Conservation (phyloP, 371 early-diverging fungal species). For the Mucor irregularis region DNA sequence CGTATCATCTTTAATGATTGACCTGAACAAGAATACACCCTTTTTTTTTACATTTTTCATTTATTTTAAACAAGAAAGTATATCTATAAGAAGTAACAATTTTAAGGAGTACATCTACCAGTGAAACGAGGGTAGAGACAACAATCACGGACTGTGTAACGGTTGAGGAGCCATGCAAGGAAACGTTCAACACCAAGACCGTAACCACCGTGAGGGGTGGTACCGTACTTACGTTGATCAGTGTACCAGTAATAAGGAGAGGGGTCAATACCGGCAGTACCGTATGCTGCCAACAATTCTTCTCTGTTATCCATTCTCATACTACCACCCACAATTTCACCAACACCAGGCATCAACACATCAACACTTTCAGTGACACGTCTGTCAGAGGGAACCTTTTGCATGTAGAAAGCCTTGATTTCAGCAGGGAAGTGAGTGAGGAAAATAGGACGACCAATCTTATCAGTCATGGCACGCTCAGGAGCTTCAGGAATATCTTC, state of each 20-base stretch:
- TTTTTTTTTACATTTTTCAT: too few species aligned
- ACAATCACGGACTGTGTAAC: constrained; percentile 92
- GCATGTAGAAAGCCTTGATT: constrained; percentile 99
- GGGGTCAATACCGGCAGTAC: constrained; percentile 96
- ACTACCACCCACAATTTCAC: constrained; percentile 99
- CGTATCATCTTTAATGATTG: too few species aligned
- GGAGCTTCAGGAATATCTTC: constrained; percentile 99
- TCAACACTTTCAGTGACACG: constrained; percentile 97
- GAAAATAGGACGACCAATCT: constrained; percentile 96
- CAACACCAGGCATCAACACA: constrained; percentile 98
- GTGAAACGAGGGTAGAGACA: constrained; percentile 97
- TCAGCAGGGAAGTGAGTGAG: constrained; percentile 97
- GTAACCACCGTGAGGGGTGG: constrained; percentile 98
- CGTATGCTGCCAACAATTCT: constrained; percentile 93
- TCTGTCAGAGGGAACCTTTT: constrained; percentile 79
- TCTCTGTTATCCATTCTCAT: constrained; percentile 97
- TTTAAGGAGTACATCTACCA: constrained; percentile 87
- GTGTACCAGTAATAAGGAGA: constrained; percentile 99
- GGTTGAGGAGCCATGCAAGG: constrained; percentile 96
- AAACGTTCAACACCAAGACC: constrained; percentile 99
- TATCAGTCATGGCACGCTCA: constrained; percentile 98
- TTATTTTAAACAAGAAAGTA: neutral
- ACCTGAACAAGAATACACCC: too few species aligned
- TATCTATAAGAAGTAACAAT: neutral
- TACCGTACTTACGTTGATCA: constrained; percentile 99